A percentile compares a stretch with the other conserved stretches of the same genome.
phyloP scores from a whole-genome alignment of 2,329 filamentous ascomycete species.

The Paraphaeosphaeria sporulosa region DNA sequence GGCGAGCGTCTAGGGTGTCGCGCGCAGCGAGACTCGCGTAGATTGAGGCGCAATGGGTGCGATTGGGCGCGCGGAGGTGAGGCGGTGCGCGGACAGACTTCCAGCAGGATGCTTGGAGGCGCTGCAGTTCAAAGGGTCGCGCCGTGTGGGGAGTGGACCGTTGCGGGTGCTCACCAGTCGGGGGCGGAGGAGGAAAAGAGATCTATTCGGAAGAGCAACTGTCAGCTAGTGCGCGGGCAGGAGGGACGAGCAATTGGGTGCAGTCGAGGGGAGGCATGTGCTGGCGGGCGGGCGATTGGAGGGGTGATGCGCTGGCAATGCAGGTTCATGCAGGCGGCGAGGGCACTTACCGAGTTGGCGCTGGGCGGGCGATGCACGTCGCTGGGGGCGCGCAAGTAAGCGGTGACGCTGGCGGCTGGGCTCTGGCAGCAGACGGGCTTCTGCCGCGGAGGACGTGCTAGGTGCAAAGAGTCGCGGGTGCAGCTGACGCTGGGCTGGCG shows the following conservation, averaged over 20 bases:
- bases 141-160: slow-evolving; percentile 46
- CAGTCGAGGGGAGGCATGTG: slow-evolving; percentile 47
- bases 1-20: slow-evolving; percentile 38
- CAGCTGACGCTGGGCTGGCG: slow-evolving; percentile 37
- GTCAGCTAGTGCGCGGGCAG: slow-evolving; percentile 45
- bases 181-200: slow-evolving; percentile 33
- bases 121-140: slow-evolving; percentile 42
- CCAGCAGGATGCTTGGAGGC: slow-evolving; percentile 19
- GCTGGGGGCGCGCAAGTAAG: slow-evolving; percentile 22
- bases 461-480: slow-evolving; percentile 34
- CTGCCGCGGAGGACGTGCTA: slow-evolving; percentile 26
- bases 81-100: slow-evolving; percentile 40
- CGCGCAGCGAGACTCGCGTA: slow-evolving; percentile 42
- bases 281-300: slow-evolving; percentile 51
- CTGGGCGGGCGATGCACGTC: slow-evolving; percentile 43
- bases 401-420: slow-evolving; percentile 26
- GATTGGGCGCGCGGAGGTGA: slow-evolving; percentile 36
- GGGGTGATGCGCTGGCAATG: slow-evolving; percentile 53
- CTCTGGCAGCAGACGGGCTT: neutral
- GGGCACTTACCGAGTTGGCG: slow-evolving; percentile 48
- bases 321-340: slow-evolving; percentile 49
- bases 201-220: slow-evolving; percentile 40
- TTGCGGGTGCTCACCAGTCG: slow-evolving; percentile 45
- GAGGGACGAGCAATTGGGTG: slow-evolving; percentile 47
- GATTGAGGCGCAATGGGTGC: slow-evolving; percentile 39